A percentile compares a stretch with the other conserved stretches of the same genome.
Evolutionary conservation across 345 rosid genomes (phyloP).

Genomic region (Ceriops tagal): DNA sequence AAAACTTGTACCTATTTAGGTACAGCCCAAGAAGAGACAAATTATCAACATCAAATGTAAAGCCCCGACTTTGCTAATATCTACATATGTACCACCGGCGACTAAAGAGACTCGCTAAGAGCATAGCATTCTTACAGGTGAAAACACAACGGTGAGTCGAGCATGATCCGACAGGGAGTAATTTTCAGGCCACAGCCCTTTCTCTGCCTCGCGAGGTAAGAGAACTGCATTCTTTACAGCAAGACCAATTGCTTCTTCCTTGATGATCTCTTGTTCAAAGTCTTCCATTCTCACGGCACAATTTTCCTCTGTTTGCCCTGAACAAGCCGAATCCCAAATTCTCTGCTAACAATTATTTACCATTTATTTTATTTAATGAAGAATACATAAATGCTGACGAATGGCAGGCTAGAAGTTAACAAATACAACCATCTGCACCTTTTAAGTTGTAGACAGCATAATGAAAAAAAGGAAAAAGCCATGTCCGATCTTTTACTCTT

Average conservation of each 20-base stretch:
- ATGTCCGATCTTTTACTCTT: not conserved
- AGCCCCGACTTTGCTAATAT: not conserved
- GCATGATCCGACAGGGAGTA: constrained; percentile 81
- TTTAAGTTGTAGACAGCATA: not conserved
- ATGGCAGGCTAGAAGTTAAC: not conserved
- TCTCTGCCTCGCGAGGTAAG: constrained; percentile 74
- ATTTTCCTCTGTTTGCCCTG: constrained; percentile 12
- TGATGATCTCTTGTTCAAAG: not conserved
- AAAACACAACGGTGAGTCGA: constrained; percentile 65
- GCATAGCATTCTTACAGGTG: constrained; percentile 61
- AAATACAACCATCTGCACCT: not conserved
- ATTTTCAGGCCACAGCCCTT: constrained; percentile 69
- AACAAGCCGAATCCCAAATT: constrained; percentile 18
- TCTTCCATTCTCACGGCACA: not conserved
- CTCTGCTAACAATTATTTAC: constrained; percentile 12
- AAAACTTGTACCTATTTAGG: not conserved
- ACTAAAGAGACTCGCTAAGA: constrained; percentile 11
- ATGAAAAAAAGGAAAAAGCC: not conserved
- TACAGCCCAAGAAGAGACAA: not conserved
- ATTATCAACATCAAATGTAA: not conserved
- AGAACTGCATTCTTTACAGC: constrained; percentile 68
- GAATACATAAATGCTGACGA: too few relatives aligned
- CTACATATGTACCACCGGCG: not conserved
- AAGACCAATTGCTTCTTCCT: constrained; percentile 47
- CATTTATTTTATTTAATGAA: not conserved